Evolutionary conservation across 371 early-diverging fungal species (phyloP).

Genomic region (Apophysomyces trapeziformis): DNA sequence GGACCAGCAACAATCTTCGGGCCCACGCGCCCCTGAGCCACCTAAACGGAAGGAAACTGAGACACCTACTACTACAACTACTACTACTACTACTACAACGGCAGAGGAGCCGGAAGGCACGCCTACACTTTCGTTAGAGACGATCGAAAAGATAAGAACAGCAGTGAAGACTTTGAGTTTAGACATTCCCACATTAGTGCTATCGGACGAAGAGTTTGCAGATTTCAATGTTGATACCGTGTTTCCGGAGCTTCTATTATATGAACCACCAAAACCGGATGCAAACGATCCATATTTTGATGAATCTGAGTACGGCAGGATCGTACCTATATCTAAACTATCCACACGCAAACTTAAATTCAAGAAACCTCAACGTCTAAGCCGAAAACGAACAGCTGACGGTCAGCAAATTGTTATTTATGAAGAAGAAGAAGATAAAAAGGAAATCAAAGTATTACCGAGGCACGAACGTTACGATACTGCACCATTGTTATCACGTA

Average conservation of each 20-base stretch:
- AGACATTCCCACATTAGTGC: conserved; percentile 17
- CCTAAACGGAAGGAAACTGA: background rate
- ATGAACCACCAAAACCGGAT: conserved; percentile 54
- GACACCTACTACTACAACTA: background rate
- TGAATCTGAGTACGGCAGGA: conserved; percentile 43
- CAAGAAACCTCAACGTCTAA: conserved; percentile 42
- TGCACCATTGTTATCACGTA: conserved; percentile 32
- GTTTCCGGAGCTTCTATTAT: conserved; percentile 52
- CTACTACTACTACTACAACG: too few species aligned
- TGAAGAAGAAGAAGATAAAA: conserved; percentile 41
- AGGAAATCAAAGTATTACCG: conserved; percentile 42
- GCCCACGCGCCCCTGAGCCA: background rate
- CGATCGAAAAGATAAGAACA: conserved; percentile 18
- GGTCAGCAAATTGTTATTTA: conserved; percentile 30
- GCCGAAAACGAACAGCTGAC: conserved; percentile 45
- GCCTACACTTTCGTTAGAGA: conserved; percentile 23
- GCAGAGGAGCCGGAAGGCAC: background rate
- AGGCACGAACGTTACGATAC: conserved; percentile 31
- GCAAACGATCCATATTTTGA: conserved; percentile 52
- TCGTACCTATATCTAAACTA: conserved; percentile 43
- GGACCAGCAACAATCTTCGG: background rate
- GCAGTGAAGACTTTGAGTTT: conserved; percentile 19
- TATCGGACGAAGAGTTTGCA: conserved; percentile 25
- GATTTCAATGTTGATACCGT: conserved; percentile 40
- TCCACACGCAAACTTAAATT: conserved; percentile 47